Base-by-base conservation (phyloP, 2,329 filamentous ascomycete genomes). In the Colletotrichum sidae region DNA sequence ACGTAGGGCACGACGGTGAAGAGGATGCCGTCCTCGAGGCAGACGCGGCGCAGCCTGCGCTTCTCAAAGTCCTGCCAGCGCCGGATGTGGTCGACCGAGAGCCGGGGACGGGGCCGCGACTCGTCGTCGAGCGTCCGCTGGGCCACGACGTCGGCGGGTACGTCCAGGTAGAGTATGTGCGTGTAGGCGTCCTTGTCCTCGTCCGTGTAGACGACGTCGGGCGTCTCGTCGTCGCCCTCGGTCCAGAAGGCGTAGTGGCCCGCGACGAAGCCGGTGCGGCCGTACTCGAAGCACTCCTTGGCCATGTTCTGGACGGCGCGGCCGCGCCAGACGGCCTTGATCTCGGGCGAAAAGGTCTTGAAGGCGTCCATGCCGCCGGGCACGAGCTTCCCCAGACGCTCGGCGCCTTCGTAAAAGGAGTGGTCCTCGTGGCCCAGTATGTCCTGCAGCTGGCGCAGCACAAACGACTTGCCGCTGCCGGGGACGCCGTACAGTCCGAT, bases 181-280 rank as follows among this genome's bases (percentile, higher is more conserved):
- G 85, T 87, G 70, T 81, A 90, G 0, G 73, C 78, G 0, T 76
- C 47, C 4, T 81, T 53, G 60, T 90, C 87, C 8, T 69, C 74
- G 2, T 73, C 10, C 0, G 84, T 88, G 55, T 73, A 79, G 0
- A 86, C 79, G 6, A 67, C 13, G 1, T 71, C 15, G 17, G 45
- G 17, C 15, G 38, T 71, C 74, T n/a, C 34, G 42, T 17, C 17
- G 17, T 8, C 71, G 63, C 0, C 78, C 34, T 83, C 77, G 0
- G 65, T 4, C 84, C 84, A 88, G 68, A 89, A 84, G 76, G 83
- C 84, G 70, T 78, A 83, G 70, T 90, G 85, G 0, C 86, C 86
- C 5, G 83, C 74, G 3, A 90, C 83, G 3, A 90, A 69, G 2
- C 73, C 86, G 6, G 73, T 67, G 62, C 73, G 76, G 1, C 75